Percentiles rank a stretch among this genome's conserved stretches.
Conservation (phyloP, 352 stramenopile species). For the Phytophthora litchii region DNA sequence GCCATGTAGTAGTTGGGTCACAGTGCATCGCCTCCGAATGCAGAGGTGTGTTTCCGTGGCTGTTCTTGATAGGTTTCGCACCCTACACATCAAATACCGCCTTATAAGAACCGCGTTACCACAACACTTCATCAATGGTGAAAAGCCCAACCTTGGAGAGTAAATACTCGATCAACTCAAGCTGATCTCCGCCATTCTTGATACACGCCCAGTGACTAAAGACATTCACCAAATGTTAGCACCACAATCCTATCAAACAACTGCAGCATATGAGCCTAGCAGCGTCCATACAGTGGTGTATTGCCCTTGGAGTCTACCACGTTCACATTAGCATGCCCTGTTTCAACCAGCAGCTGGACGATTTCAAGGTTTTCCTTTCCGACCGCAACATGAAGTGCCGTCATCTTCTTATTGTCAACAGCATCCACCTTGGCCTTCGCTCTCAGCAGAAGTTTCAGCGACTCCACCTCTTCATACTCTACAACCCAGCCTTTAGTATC, state of each 20-base stretch:
- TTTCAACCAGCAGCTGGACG: constrained; percentile 63
- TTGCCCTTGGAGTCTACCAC: constrained; percentile 71
- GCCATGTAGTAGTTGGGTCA: constrained; percentile 59
- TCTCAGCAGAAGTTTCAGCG: constrained; percentile 61
- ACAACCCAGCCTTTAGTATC: constrained; percentile 1
- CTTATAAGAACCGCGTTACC: not conserved
- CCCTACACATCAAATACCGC: constrained; percentile 37
- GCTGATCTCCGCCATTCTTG: constrained; percentile 48
- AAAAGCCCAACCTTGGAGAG: constrained; percentile 53
- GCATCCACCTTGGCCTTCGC: constrained; percentile 71
- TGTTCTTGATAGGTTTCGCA: constrained; percentile 66
- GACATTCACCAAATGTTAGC: constrained; percentile 5
- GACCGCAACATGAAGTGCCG: constrained; percentile 64
- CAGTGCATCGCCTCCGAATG: constrained; percentile 84
- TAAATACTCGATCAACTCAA: constrained; percentile 59
- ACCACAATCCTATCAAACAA: not conserved
- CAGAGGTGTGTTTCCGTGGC: constrained; percentile 61
- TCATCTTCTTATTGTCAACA: constrained; percentile 78
- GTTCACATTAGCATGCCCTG: constrained; percentile 63
- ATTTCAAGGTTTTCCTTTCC: constrained; percentile 71
- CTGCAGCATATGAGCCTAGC: not conserved
- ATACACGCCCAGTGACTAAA: constrained; percentile 78
- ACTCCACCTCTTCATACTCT: constrained; percentile 75
- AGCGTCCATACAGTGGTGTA: constrained; percentile 55
- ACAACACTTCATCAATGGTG: not conserved